Evolutionary conservation across 2,329 filamentous ascomycete species (phyloP).

Genomic region (Ustilaginoidea virens): DNA sequence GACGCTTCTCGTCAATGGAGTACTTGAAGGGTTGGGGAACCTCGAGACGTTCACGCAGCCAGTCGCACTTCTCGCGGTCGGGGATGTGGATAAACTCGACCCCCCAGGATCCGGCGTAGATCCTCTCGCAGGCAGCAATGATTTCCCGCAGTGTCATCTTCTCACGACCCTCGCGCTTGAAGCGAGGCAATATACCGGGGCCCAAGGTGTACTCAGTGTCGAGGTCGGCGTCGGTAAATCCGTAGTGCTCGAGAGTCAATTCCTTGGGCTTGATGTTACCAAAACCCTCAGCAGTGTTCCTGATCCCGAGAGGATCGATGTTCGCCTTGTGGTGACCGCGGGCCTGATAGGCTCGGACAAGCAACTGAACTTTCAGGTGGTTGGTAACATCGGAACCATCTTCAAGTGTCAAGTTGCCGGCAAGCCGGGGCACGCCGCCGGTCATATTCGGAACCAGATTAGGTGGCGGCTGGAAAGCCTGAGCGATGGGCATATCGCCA

Average conservation of each 20-base stretch:
- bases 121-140: conserved; percentile 78
- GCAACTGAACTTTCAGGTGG: conserved; percentile 93
- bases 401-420: conserved; percentile 51
- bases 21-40: conserved; percentile 93
- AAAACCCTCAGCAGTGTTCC: conserved; percentile 59
- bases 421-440: conserved; percentile 59
- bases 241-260: conserved; percentile 82
- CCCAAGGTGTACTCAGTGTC: conserved; percentile 85
- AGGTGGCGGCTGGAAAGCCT: conserved; percentile 91
- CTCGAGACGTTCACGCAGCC: conserved; percentile 90
- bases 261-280: conserved; percentile 83
- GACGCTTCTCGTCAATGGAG: conserved; percentile 93
- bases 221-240: conserved; percentile 87
- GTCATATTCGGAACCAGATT: conserved; percentile 74
- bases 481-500: conserved; percentile 92
- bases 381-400: conserved; percentile 77
- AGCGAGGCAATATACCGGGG: conserved; percentile 86
- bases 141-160: conserved; percentile 98
- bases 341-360: conserved; percentile 94
- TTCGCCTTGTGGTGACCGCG: conserved; percentile 96
- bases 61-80: conserved; percentile 94
- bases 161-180: conserved; percentile 73
- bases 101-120: conserved; percentile 96
- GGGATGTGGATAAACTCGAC: conserved; percentile 99
- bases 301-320: conserved; percentile 90